Percentiles rank a stretch among this genome's conserved stretches.
These are phyloP conservation scores for Stevia rebaudiana DNA, from an alignment of 140 eudicot genomes.

Conservation along the genomic window DNA sequence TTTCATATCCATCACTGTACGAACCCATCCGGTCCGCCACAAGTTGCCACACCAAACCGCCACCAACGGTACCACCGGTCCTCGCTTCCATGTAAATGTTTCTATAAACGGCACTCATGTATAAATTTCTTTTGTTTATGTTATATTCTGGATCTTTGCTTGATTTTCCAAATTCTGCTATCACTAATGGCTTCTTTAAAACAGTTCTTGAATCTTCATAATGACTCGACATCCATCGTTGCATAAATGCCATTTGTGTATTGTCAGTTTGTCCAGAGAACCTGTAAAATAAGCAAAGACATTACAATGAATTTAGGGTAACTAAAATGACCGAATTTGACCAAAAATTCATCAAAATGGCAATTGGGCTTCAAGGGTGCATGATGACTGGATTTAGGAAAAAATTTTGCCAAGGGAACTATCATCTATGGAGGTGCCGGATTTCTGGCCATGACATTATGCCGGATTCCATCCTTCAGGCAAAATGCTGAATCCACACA, in stretches of 20 bases:
- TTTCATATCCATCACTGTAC: conserved; percentile 42
- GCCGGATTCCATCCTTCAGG: too few species aligned
- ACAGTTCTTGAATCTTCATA: conserved; percentile 41
- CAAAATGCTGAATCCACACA: too few species aligned
- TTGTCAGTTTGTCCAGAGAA: conserved; percentile 33
- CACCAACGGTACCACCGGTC: conserved; percentile 43
- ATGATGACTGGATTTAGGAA: too few species aligned
- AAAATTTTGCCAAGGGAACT: too few species aligned
- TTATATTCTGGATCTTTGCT: conserved; percentile 45
- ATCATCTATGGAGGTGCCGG: too few species aligned
- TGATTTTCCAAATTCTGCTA: conserved; percentile 60
- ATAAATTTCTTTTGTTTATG: conserved; percentile 34
- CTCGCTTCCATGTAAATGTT: conserved; percentile 39
- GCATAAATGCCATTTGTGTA: conserved; percentile 56
- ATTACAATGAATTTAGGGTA: too few species aligned
- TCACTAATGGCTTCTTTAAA: conserved; percentile 51
- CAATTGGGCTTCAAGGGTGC: too few species aligned
- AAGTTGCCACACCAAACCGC: conserved; percentile 51
- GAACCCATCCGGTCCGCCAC: conserved; percentile 43
- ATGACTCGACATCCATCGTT: conserved; percentile 57
- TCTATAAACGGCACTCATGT: conserved; percentile 30
- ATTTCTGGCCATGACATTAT: too few species aligned
- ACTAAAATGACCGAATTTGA: too few species aligned
- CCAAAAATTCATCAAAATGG: too few species aligned
- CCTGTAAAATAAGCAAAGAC: too few species aligned